These are phyloP conservation scores for Ustilago sp. DNA, from an alignment of 1,284 basidiomycete genomes.

Conservation along the genomic window DNA sequence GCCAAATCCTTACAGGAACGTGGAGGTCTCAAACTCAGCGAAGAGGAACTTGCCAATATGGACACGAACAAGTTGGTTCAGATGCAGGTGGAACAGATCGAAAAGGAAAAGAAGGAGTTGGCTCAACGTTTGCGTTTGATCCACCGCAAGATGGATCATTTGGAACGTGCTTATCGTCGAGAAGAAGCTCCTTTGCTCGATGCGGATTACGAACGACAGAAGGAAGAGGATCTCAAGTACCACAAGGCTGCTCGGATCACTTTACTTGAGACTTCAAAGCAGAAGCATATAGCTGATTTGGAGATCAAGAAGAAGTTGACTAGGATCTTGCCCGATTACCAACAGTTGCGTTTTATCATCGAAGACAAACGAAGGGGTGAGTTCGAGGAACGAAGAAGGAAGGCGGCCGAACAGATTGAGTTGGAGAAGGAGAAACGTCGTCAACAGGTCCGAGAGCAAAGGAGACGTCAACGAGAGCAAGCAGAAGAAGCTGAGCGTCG, in stretches of 20 bases:
- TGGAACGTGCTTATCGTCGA: conserved; percentile 94
- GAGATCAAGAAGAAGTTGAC: conserved; percentile 82
- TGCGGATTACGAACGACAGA: conserved; percentile 87
- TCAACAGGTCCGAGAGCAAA: conserved; percentile 50
- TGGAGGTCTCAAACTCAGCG: conserved; percentile 85
- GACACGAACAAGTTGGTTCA: conserved; percentile 90
- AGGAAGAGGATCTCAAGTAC: conserved; percentile 78
- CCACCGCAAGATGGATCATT: conserved; percentile 91
- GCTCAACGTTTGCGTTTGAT: conserved; percentile 85
- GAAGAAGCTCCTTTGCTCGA: conserved; percentile 88
- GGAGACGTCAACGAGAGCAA: conserved; percentile 49
- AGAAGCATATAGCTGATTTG: conserved; percentile 79
- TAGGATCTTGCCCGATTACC: conserved; percentile 82
- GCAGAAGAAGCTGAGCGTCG: conserved; percentile 62
- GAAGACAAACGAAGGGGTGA: conserved; percentile 79
- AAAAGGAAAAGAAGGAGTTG: conserved; percentile 95
- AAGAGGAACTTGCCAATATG: conserved; percentile 81
- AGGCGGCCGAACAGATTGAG: conserved; percentile 80
- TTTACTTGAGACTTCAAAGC: conserved; percentile 74
- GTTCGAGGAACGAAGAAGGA: conserved; percentile 76
- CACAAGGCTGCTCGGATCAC: conserved; percentile 72
- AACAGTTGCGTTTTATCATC: conserved; percentile 75
- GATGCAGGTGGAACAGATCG: conserved; percentile 80
- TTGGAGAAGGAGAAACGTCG: conserved; percentile 84
- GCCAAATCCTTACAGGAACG: conserved; percentile 87